Evolutionary conservation across 108 stramenopile genomes (phyloP), one percentile per base, ranked within the genome.

Genomic region (Cyclotella distinguenda): DNA sequence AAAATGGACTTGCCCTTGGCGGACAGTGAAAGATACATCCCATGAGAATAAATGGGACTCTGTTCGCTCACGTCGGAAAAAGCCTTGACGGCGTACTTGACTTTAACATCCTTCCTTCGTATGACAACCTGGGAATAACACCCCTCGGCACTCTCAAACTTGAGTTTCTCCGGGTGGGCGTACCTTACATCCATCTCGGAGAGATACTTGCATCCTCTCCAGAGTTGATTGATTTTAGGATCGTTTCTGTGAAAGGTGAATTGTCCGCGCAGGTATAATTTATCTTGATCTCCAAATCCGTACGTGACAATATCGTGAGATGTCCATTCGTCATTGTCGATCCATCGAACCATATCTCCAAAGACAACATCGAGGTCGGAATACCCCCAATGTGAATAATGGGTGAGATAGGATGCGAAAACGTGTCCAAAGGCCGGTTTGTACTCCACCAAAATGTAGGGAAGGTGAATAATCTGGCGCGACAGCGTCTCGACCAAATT

Each of bases 351-450:
- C 60, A 97, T 78, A 59, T 97, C 95, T 4, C 96, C 96, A 68
- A 95, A 93, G 0, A 92, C 64, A 12, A 97, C 93, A 53, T 97
- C 96, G 44, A 97, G 59, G 79, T 97, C 96, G 7, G 91, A 88
- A 69, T 94, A 97, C 23, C 90, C 96, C 96, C 96, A 97, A 51
- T 97, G 96, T 2, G 90, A 57, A 59, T 97, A 97, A 3, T 70
- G 74, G 0, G 21, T 46, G 10, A 95, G 62, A 56, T 85, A 89
- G 0, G 90, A 86, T 16, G 70, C 60, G 74, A 95, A 97, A 34
- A 97, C 86, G 68, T 95, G 89, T 10, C 96, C 96, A 33, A 91
- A 77, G 19, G 95, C 92, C 0, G 96, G 95, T 78, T 97, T 97
- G 77, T 87, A 96, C 75, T 97, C 95, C 32, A 95, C 93, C 53